Evolutionary conservation across 73 alveolate species (phyloP), one percentile per base, ranked within the genome.

Genomic region (Paraurostyla sp.): DNA sequence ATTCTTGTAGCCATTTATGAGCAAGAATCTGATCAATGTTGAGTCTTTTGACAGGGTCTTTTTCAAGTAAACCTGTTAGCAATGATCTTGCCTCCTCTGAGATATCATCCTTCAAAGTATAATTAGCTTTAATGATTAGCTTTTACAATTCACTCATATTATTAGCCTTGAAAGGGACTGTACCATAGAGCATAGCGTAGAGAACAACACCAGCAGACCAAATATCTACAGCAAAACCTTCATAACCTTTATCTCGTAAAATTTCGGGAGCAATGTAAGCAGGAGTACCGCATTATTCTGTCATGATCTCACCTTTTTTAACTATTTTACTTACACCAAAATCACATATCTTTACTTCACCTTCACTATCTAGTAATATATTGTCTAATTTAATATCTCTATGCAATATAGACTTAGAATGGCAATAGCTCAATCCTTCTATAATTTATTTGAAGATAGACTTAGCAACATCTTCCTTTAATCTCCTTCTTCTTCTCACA

Each of bases 251-350:
- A 62, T 93, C 96, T 71, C 86, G 40, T 45, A 94, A 88, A 9
- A 94, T 92, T 92, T 94, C 98, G 3, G 98, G 98, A 6, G 98
- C 98, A 0, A 94, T 94, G 83, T 94, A 94, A 40, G 98, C 98
- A 13, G 98, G 98, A 0, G 98, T 94, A 18, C 98, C 98, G 57
- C 98, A 95, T 75, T 95, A 96, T 75, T 95, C 98, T 50, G 91
- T 58, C 96, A 95, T 92, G 20, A 32, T 30, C 23, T 50, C 87
- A 35, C 91, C 93, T 76, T 62, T 83, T 68, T 80, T 89, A 30
- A 95, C 90, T 42, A 81, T 78, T 88, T 93, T 95, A 68, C 96
- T 80, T 25, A 95, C 98, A 0, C 98, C 98, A 85, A 95, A 95
- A 80, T 95, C 98, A 69, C 98, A 93, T 29, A 95, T 89, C 80